Evolutionary conservation across 495 filamentous ascomycete genomes (phyloP).

Genomic region (Penicillium macrosclerotiorum): DNA sequence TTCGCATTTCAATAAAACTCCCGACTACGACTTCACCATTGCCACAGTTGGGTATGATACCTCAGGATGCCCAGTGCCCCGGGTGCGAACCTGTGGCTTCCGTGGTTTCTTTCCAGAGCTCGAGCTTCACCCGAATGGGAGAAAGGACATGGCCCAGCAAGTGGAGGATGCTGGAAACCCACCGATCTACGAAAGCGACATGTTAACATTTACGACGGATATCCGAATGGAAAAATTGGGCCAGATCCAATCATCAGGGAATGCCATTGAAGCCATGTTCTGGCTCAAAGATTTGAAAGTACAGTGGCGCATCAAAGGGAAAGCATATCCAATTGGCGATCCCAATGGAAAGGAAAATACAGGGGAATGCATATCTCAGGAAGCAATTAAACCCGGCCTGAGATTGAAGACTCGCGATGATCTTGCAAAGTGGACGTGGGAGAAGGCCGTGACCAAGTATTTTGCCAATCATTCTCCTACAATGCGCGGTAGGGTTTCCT

Average conservation of each 20-base stretch:
- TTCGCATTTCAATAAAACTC: slow-evolving; percentile 59
- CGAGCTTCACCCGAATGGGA: slow-evolving; percentile 41
- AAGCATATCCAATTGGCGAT: slow-evolving; percentile 68
- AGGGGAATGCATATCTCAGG: slow-evolving; percentile 12
- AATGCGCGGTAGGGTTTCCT: slow-evolving; percentile 56
- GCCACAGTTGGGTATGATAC: slow-evolving; percentile 56
- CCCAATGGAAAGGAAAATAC: slow-evolving; percentile 53
- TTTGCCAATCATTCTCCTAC: slow-evolving; percentile 82
- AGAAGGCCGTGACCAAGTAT: slow-evolving; percentile 73
- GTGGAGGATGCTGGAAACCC: slow-evolving; percentile 56
- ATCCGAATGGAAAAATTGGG: slow-evolving; percentile 76
- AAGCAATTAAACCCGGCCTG: no score
- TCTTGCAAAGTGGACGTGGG: slow-evolving; percentile 60
- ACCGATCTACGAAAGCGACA: slow-evolving; percentile 65
- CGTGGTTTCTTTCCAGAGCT: slow-evolving; percentile 79
- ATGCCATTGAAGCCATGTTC: slow-evolving; percentile 75
- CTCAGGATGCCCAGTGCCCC: slow-evolving; percentile 45
- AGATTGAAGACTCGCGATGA: slow-evolving; percentile 11
- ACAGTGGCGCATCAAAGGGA: slow-evolving; percentile 83
- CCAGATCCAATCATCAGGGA: slow-evolving; percentile 58
- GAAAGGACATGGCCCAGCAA: slow-evolving; percentile 65
- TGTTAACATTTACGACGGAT: slow-evolving; percentile 83
- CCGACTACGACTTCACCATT: slow-evolving; percentile 68
- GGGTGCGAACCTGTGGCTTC: slow-evolving; percentile 66
- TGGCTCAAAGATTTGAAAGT: slow-evolving; percentile 69